Base-by-base conservation (phyloP, 495 filamentous ascomycete species). In the Cercophora scortea region DNA sequence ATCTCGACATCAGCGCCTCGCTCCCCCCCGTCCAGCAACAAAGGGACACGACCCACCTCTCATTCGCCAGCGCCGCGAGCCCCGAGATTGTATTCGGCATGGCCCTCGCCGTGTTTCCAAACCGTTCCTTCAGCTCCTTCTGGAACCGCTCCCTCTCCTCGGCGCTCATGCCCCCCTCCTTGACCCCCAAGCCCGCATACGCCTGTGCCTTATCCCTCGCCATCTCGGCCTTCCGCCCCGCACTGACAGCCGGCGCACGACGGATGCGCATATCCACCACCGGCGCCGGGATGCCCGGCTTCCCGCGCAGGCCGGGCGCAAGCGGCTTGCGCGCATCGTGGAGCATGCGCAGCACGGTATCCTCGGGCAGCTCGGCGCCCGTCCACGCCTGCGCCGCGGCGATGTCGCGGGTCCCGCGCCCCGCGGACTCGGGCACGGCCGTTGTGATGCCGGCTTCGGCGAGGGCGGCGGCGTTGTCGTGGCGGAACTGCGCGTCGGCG, bases 321-420 rank as follows among this genome's bases (percentile, higher is more conserved):
- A 95, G 66, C 0, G 84, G 89, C 64, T 95, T 88, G 65, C 88
- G 71, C 45, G 85, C 77, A 62, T 96, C 90, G 34, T 83, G 78
- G 10, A 96, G 79, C 93, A 98, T 98, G 40, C 93, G 83, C 25
- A 96, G 71, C 35, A 89, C 80, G 10, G 85, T 74, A 63, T 96
- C 91, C 61, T 84, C 78, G 3, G 82, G 63, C 11, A 70, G 68
- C 67, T 98, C 93, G 13, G 73, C 75, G 15, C 91, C 93, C 9
- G 79, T 83, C 93, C 93, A 98, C 5, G 84, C 77, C 47, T 80
- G 69, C 4, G 86, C 82, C 1, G 77, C 74, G 7, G 93, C 92
- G 32, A 83, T 79, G 18, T 84, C 80, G 42, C 86, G 79, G 9
- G 86, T 87, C 8, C 87, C 87, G 64, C 79, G 72, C 5, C 89